Conservation (phyloP, 768 basidiomycete genomes). For the Xerocomellus chrysenteron region DNA sequence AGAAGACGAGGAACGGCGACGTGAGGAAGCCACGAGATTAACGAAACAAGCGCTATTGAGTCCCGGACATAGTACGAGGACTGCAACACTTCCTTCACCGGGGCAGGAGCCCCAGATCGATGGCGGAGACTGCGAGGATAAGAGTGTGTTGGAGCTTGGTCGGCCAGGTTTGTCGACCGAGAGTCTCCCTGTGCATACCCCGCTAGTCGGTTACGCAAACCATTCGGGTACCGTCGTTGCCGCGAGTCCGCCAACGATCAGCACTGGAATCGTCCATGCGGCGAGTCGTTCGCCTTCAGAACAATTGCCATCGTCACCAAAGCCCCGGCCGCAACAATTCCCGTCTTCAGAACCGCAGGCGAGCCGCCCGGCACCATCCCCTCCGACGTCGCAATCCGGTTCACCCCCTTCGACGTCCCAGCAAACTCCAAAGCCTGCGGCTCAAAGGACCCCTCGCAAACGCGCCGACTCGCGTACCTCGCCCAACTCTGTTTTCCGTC, state of each 20-base stretch:
- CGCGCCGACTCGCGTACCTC: slow-evolving; percentile 28
- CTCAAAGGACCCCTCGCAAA: slow-evolving; percentile 38
- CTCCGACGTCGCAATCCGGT: slow-evolving; percentile 16
- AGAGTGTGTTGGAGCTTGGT: slow-evolving; percentile 72
- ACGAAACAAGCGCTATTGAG: slow-evolving; percentile 23
- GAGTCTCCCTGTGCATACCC: slow-evolving; percentile 43
- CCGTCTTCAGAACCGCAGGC: slow-evolving; percentile 20
- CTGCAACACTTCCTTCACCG: slow-evolving; percentile 35
- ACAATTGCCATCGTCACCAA: slow-evolving; percentile 6
- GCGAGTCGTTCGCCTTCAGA: slow-evolving; percentile 4
- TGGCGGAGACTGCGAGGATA: slow-evolving; percentile 48
- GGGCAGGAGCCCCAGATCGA: slow-evolving; percentile 3
- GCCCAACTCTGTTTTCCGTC: slow-evolving; percentile 89
- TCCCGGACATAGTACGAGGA: slow-evolving; percentile 24
- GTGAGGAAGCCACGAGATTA: slow-evolving; percentile 21
- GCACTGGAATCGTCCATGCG: not conserved
- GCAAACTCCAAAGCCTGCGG: slow-evolving; percentile 40
- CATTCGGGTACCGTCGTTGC: not conserved
- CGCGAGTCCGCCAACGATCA: slow-evolving; percentile 6
- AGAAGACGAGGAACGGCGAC: slow-evolving; percentile 24
- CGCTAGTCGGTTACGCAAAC: slow-evolving; percentile 1
- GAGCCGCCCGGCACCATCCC: slow-evolving; percentile 27
- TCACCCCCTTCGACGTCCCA: slow-evolving; percentile 15
- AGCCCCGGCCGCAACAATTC: slow-evolving; percentile 2
- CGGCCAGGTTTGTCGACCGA: slow-evolving; percentile 78